phyloP scores from a whole-genome alignment of 768 basidiomycete species.

The Termitomyces sp. region DNA sequence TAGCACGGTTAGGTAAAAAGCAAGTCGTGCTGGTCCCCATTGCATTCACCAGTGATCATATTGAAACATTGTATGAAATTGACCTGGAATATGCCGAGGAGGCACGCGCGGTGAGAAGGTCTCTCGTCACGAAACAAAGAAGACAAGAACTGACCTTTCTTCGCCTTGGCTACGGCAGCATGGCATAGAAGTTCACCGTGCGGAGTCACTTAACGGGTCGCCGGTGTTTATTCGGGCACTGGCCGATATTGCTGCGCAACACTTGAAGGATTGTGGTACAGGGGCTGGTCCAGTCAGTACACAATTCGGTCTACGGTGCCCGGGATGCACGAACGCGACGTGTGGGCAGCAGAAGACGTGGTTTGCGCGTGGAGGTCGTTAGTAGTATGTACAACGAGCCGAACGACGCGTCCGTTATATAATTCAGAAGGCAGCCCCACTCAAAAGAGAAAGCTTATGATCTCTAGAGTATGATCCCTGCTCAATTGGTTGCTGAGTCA shows the following conservation, averaged over 20 bases:
- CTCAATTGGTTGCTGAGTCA: slow-evolving; percentile 14
- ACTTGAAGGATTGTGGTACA: slow-evolving; percentile 61
- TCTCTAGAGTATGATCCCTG: background rate
- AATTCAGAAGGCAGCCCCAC: slow-evolving; percentile 7
- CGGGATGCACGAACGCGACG: slow-evolving; percentile 87
- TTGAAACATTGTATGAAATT: slow-evolving; percentile 96
- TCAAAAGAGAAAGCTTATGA: background rate
- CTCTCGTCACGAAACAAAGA: slow-evolving; percentile 13
- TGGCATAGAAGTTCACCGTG: slow-evolving; percentile 86
- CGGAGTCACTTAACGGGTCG: slow-evolving; percentile 91
- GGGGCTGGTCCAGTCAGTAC: slow-evolving; percentile 69
- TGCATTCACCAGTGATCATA: slow-evolving; percentile 98
- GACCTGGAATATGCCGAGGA: slow-evolving; percentile 93
- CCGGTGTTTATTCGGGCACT: slow-evolving; percentile 94
- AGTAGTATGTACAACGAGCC: slow-evolving; percentile 18
- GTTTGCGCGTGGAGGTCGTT: slow-evolving; percentile 77
- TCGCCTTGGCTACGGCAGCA: slow-evolving; percentile 49
- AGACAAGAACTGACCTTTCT: slow-evolving; percentile 10
- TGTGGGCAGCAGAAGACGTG: slow-evolving; percentile 88
- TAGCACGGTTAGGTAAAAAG: slow-evolving; percentile 74
- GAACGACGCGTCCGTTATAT: slow-evolving; percentile 1
- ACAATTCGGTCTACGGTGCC: slow-evolving; percentile 88
- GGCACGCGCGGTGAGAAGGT: slow-evolving; percentile 72
- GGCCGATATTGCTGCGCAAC: slow-evolving; percentile 84
- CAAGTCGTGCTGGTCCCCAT: slow-evolving; percentile 87